Evolutionary conservation across 352 stramenopile species (phyloP).

Genomic region (Peronospora tabacina): DNA sequence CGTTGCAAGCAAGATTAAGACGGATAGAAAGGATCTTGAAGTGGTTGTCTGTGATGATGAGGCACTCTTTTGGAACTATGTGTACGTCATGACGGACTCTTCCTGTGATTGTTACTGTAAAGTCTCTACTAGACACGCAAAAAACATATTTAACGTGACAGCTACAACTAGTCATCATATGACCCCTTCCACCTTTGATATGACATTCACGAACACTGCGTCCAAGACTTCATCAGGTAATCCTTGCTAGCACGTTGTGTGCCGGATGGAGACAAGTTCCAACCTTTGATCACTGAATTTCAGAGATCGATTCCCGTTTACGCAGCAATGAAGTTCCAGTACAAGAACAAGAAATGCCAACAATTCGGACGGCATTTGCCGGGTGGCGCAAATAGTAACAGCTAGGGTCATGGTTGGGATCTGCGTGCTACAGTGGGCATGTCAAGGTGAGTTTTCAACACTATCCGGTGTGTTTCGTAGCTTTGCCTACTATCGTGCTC

Average conservation of each 20-base stretch:
- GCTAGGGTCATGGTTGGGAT: slow-evolving; percentile 51
- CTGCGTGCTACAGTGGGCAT: slow-evolving; percentile 52
- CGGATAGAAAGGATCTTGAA: slow-evolving; percentile 49
- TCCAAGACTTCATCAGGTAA: slow-evolving; percentile 69
- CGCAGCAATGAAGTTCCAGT: slow-evolving; percentile 56
- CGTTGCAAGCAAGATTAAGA: slow-evolving; percentile 58
- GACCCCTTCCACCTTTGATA: slow-evolving; percentile 50
- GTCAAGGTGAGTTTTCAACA: slow-evolving; percentile 56
- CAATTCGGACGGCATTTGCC: slow-evolving; percentile 48
- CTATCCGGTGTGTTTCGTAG: slow-evolving; percentile 62
- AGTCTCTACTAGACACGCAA: slow-evolving; percentile 54
- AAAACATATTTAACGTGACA: slow-evolving; percentile 60
- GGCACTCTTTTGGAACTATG: slow-evolving; percentile 68
- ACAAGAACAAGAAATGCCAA: slow-evolving; percentile 48
- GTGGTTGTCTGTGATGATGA: slow-evolving; percentile 80
- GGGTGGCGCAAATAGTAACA: slow-evolving; percentile 38
- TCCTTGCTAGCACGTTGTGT: slow-evolving; percentile 63
- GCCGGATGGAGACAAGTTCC: slow-evolving; percentile 48
- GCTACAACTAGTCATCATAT: slow-evolving; percentile 32
- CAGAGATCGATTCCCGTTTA: slow-evolving; percentile 74
- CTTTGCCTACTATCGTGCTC: slow-evolving; percentile 60
- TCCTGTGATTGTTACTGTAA: slow-evolving; percentile 69
- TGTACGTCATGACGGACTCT: slow-evolving; percentile 55
- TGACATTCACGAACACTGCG: slow-evolving; percentile 57
- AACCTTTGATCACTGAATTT: slow-evolving; percentile 58